A percentile compares a stretch with the other conserved stretches of the same genome.
These are phyloP conservation scores for Ogataea minuta DNA, from an alignment of 805 yeast species.

Conservation along the genomic window DNA sequence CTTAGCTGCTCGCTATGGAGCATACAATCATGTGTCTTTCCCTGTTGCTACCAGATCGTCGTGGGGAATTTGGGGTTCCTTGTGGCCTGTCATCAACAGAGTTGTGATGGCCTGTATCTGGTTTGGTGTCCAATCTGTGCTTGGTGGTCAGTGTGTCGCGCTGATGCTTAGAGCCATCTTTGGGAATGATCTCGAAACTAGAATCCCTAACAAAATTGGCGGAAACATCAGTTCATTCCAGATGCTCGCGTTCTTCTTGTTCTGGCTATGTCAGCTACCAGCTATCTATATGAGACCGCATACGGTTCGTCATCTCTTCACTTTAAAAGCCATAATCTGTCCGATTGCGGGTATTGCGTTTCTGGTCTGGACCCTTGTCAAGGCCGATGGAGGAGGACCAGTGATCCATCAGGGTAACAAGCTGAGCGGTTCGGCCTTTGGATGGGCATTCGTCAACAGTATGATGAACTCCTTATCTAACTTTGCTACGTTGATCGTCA, in stretches of 20 bases:
- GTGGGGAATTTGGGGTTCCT: slow-evolving; percentile 82
- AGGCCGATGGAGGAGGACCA: slow-evolving; percentile 78
- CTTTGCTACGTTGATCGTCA: slow-evolving; percentile 84
- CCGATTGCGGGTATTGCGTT: slow-evolving; percentile 85
- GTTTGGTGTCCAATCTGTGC: slow-evolving; percentile 84
- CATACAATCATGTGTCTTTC: slow-evolving; percentile 77
- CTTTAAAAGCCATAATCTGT: slow-evolving; percentile 72
- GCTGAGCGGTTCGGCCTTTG: slow-evolving; percentile 59
- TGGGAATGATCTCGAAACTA: slow-evolving; percentile 58
- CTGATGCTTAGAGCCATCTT: slow-evolving; percentile 76
- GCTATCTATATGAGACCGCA: slow-evolving; percentile 82
- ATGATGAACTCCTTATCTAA: slow-evolving; percentile 81
- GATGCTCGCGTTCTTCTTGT: slow-evolving; percentile 74
- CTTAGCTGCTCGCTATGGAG: slow-evolving; percentile 74
- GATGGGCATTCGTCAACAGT: slow-evolving; percentile 80
- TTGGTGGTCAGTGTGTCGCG: slow-evolving; percentile 81
- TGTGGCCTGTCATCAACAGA: slow-evolving; percentile 87
- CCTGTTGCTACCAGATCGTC: slow-evolving; percentile 81
- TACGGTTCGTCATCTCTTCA: slow-evolving; percentile 76
- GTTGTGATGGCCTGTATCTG: slow-evolving; percentile 77
- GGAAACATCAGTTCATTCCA: slow-evolving; percentile 60
- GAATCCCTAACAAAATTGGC: slow-evolving; percentile 64
- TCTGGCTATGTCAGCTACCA: slow-evolving; percentile 79
- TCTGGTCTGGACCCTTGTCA: slow-evolving; percentile 77
- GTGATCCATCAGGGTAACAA: slow-evolving; percentile 55